Base-by-base conservation (phyloP, 1,284 basidiomycete species). In the Puccinia hordei region DNA sequence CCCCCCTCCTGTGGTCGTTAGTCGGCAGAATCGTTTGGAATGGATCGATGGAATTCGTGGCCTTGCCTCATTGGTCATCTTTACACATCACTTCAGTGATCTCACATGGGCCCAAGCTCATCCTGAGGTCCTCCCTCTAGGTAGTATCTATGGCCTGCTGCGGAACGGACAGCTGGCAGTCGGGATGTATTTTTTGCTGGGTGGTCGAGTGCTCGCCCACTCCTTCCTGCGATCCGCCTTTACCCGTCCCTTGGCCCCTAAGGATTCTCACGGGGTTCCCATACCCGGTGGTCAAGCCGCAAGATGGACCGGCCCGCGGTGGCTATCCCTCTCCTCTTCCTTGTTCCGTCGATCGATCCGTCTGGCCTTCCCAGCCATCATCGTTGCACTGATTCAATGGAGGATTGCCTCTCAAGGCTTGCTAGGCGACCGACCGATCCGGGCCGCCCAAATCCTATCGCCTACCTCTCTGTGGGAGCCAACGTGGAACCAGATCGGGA, bases 11-110 rank as follows among this genome's bases (percentile, higher is more conserved):
- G 84, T 85, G 77, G 82, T 85, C 59, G 82, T 85, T 71, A 82
- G 81, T 55, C 82, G 85, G 35, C 83, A 83, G 59, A 85, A 85
- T 81, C 84, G 85, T 73, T 83, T 86, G 81, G 86, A 85, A 81
- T 87, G 86, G 84, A 86, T 86, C 73, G 86, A 87, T 69, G 86
- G 86, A 72, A 83, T 87, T 10, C 84, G 86, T 77, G 86, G 86
- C 65, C 82, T 86, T 71, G 86, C 86, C 38, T 85, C 85, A 66
- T 81, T 87, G 81, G 82, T 87, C 83, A 86, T 86, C 82, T 86
- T 86, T 82, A 86, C 85, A 77, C 86, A 86, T 75, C 86, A 86
- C 82, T 87, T 85, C 78, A 83, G 85, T 80, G 86, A 86, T 82
- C 82, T 86, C 68, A 87, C 86, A 22, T 87, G 85, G 83, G 81